Base-by-base conservation (phyloP, 2,329 filamentous ascomycete genomes). In the Alternaria longipes region DNA sequence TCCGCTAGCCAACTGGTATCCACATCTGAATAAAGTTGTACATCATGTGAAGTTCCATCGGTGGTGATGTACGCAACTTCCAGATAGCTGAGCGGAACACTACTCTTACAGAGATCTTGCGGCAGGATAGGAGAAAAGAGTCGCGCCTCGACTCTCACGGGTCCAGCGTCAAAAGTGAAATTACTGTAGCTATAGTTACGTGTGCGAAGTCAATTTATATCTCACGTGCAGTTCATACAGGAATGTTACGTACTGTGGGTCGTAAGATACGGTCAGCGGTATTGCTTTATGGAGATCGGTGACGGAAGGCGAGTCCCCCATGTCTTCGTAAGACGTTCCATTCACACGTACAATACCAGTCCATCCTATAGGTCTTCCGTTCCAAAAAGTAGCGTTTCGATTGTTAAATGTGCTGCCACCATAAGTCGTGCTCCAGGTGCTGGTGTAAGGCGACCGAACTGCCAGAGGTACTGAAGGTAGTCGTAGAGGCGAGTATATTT, bases 241-340 rank as follows among this genome's bases (percentile, higher is more conserved):
- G 24, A 26, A 26, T 26, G 24, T 7, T 26, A 26, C 24, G 24
- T 26, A 26, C 24, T 54, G 51, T 3, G 36, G 20, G 24, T 38
- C 51, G 11, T 54, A 54, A n/a, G 51, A 54, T 24, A 54, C 24
- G 14, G n/a, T 44, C 5, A 41, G 52, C 22, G 40, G 40, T 22
- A 7, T 38, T n/a, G 40, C 52, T 34, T 45, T 46, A 6, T 42
- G 16, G 16, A 54, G 41, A n/a, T 32, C 28, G 30, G 11, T 16
- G n/a, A 45, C 40, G 28, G 28, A 46, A 11, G 52, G 40, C 18
- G 52, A 54, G 40, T 54, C 52, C 9, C 52, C 52, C 52, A 45
- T 44, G 30, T 54, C 38, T 9, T 54, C 52, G n/a, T 44, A 26
- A n/a, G 12, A 20, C 26, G 20, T 44, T 34, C 20, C 52, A 8